phyloP scores from a whole-genome alignment of 1,284 basidiomycete genomes.

The Paramarasmius palmivorus region DNA sequence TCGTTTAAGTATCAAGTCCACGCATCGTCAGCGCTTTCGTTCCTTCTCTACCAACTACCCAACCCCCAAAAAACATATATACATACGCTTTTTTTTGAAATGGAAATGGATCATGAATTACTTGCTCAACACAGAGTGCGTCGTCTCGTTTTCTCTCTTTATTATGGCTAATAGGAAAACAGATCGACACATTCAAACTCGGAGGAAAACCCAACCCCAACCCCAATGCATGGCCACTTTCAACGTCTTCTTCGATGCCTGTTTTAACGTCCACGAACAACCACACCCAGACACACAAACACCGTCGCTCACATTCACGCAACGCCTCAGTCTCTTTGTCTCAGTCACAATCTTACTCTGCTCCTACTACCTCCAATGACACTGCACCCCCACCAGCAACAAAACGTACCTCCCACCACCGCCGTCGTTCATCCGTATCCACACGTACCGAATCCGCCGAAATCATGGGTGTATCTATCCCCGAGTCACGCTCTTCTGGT shows the following conservation, averaged over 20 bases:
- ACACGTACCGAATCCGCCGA: conserved; percentile 82
- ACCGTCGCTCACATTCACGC: conserved; percentile 55
- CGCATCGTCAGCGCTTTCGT: conserved; percentile 24
- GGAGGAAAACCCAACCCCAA: too few species aligned
- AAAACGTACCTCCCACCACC: conserved; percentile 76
- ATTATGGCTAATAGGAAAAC: neutral
- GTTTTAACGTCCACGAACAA: neutral
- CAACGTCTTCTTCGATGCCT: conserved; percentile 53
- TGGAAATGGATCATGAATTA: neutral
- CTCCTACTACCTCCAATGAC: conserved; percentile 19
- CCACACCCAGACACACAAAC: neutral
- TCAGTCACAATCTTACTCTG: conserved; percentile 11
- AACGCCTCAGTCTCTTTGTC: conserved; percentile 45
- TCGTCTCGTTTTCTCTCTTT: conserved; percentile 19
- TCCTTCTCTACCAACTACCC: conserved; percentile 14
- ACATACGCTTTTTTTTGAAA: neutral
- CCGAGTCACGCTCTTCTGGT: conserved; percentile 64
- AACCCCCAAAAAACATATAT: conserved; percentile 2
- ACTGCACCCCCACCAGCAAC: conserved; percentile 29
- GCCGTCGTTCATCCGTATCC: conserved; percentile 80
- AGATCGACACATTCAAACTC: conserved; percentile 70
- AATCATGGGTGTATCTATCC: conserved; percentile 75
- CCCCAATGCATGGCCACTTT: too few species aligned
- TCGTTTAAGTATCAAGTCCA: conserved; percentile 26
- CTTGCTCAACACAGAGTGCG: conserved; percentile 14